phyloP scores from a whole-genome alignment of 2,329 filamentous ascomycete species.

The Fusarium sp. region DNA sequence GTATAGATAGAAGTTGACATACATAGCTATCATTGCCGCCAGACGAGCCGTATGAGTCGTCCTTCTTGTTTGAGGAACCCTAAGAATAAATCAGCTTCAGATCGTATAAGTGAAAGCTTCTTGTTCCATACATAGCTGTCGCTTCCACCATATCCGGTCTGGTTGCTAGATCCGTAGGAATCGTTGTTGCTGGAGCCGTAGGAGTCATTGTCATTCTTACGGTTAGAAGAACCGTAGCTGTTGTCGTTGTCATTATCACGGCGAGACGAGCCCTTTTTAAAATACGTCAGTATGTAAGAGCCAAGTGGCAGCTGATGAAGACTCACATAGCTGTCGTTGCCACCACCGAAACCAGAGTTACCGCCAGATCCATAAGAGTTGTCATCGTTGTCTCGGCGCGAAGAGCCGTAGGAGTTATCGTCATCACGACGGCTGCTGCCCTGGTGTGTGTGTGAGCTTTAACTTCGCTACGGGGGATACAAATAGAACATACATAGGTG shows the following conservation, averaged over 20 bases:
- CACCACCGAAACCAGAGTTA: conserved; percentile 10
- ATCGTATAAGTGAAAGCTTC: neutral
- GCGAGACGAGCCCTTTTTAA: conserved; percentile 20
- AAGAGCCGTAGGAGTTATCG: conserved; percentile 9
- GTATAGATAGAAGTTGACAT: neutral
- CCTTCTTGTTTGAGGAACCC: conserved; percentile 4
- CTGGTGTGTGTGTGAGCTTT: conserved; percentile 16
- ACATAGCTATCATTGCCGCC: conserved; percentile 7
- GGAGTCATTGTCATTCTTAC: conserved; percentile 1
- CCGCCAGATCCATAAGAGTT: conserved; percentile 14
- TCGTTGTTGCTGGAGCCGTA: conserved; percentile 11
- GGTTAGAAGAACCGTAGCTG: neutral
- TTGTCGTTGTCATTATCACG: conserved; percentile 16
- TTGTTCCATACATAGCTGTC: neutral
- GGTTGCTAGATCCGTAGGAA: neutral
- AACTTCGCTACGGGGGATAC: no score
- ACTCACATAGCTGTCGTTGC: conserved; percentile 17
- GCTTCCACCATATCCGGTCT: neutral
- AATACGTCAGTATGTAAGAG: neutral
- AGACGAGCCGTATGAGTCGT: conserved; percentile 5
- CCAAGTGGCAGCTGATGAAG: neutral
- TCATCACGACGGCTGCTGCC: conserved; percentile 30
- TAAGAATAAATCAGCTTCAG: neutral
- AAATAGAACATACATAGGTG: conserved; percentile 17
- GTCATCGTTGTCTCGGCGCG: conserved; percentile 6